phyloP scores from a whole-genome alignment of 768 basidiomycete species.

The Rhodosporidiobolus sp. region DNA sequence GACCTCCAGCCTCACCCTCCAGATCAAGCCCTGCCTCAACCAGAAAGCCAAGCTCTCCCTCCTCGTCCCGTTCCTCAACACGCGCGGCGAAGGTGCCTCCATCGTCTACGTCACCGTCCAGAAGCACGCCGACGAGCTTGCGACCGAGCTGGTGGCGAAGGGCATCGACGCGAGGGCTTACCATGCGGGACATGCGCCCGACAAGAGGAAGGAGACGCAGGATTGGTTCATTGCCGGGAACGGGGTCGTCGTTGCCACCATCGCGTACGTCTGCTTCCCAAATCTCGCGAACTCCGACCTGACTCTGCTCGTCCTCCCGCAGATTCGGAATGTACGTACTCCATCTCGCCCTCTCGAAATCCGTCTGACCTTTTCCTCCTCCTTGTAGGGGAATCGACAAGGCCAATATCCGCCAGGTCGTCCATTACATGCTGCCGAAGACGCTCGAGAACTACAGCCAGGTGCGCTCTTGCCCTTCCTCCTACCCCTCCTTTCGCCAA shows the following conservation, averaged over 20 bases:
- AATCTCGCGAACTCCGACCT: too few relatives aligned
- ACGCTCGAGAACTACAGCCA: slow-evolving; percentile 53
- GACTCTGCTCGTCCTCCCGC: too few relatives aligned
- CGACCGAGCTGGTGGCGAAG: slow-evolving; percentile 44
- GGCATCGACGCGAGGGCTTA: slow-evolving; percentile 49
- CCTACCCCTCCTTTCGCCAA: slow-evolving; percentile 51
- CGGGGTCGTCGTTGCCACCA: slow-evolving; percentile 84
- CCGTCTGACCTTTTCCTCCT: slow-evolving; percentile 53
- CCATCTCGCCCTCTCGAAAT: background rate
- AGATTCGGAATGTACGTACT: too few relatives aligned
- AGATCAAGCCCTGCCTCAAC: slow-evolving; percentile 46
- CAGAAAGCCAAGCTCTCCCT: slow-evolving; percentile 50
- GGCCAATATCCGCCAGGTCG: slow-evolving; percentile 72
- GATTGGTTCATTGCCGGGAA: slow-evolving; percentile 70
- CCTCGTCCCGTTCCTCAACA: slow-evolving; percentile 50
- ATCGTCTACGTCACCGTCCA: slow-evolving; percentile 57
- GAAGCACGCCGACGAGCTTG: slow-evolving; percentile 52
- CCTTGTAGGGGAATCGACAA: slow-evolving; percentile 97
- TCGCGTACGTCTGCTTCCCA: slow-evolving; percentile 53
- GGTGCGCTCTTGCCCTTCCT: slow-evolving; percentile 63
- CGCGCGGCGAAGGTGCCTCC: slow-evolving; percentile 50
- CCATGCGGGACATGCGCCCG: slow-evolving; percentile 53
- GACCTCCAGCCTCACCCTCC: slow-evolving; percentile 36
- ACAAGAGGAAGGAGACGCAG: slow-evolving; percentile 50
- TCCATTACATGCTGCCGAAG: slow-evolving; percentile 66